Base-by-base conservation (phyloP, 768 basidiomycete species). In the Gautieria morchelliformis region DNA sequence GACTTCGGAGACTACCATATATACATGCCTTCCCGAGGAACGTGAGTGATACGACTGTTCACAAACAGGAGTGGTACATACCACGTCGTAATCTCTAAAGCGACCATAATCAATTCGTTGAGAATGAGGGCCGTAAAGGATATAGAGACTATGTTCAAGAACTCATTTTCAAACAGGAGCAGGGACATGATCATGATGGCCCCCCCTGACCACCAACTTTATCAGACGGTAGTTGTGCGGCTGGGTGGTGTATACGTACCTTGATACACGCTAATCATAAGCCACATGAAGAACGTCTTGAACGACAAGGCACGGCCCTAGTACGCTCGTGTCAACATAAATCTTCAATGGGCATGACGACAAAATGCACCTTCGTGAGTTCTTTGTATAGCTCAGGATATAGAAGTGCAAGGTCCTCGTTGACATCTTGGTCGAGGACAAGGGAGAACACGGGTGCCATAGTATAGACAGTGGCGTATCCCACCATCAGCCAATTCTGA, bases 321-420 rank as follows among this genome's bases (percentile, higher is more conserved):
- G 1, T 51, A 46, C 8, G 56, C 15, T n/a, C 4, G 19, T 2
- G 42, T 44, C 42, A 49, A 24, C 15, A 20, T 27, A 15, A 39
- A 10, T 1, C 20, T 27, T n/a, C 7, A 51, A 12, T 11, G 4
- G 15, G 35, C 27, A 40, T 51, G 45, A 40, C 50, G 11, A 49
- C 3, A 49, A 1, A 17, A 15, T 11, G 32, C 53, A 88, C 94
- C 85, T 98, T 98, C 22, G 91, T 94, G 61, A 98, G 72, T 62
- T 98, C 96, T 72, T 97, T 97, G 72, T 98, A 99, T 60, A 99
- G 70, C 72, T 99, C 96, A 0, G 96, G 96, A 71, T 98, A 99
- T 57, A 96, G 75, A 62, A 98, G 73, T 0, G 96, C 94, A 57
- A 98, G 70, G 71, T 97, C 93, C 69, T 97, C 93, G 68, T 84